These are phyloP conservation scores for Phanerodontia chrysosporium DNA, from an alignment of 768 basidiomycete species.

Conservation along the genomic window DNA sequence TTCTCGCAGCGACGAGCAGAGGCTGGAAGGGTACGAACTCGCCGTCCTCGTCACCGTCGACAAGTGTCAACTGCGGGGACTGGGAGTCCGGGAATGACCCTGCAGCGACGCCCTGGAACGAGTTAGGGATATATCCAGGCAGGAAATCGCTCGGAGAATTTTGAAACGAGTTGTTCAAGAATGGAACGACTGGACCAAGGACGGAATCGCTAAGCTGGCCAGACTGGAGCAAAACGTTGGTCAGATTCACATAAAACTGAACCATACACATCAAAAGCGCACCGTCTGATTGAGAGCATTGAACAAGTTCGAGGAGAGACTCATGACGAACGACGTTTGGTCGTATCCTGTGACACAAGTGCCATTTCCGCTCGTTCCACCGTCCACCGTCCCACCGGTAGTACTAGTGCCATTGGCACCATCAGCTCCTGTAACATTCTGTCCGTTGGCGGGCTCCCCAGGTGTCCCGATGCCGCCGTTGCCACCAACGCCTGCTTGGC, in stretches of 20 bases:
- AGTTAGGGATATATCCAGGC: constrained; percentile 20
- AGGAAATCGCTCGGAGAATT: constrained; percentile 10
- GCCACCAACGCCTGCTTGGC: no score
- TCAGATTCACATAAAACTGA: not conserved
- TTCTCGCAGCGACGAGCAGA: constrained; percentile 63
- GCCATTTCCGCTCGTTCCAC: constrained; percentile 29
- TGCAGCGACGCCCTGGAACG: constrained; percentile 49
- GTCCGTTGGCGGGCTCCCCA: no score
- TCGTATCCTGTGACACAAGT: constrained; percentile 74
- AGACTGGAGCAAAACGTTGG: not conserved
- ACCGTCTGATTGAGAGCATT: constrained; percentile 40
- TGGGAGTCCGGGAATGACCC: constrained; percentile 50
- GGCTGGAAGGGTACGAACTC: constrained; percentile 73
- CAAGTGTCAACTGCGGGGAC: constrained; percentile 51
- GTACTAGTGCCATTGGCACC: no score
- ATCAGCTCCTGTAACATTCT: no score
- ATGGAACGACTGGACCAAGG: constrained; percentile 38
- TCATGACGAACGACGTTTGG: constrained; percentile 71
- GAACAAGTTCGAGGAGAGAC: constrained; percentile 67
- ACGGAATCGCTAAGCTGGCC: constrained; percentile 28
- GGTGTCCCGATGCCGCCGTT: no score
- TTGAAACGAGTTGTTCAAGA: constrained; percentile 29
- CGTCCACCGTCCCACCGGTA: no score
- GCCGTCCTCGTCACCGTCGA: constrained; percentile 67
- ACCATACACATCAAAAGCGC: not conserved